phyloP scores from a whole-genome alignment of 2,329 filamentous ascomycete genomes.

The Teratosphaeria viscida region DNA sequence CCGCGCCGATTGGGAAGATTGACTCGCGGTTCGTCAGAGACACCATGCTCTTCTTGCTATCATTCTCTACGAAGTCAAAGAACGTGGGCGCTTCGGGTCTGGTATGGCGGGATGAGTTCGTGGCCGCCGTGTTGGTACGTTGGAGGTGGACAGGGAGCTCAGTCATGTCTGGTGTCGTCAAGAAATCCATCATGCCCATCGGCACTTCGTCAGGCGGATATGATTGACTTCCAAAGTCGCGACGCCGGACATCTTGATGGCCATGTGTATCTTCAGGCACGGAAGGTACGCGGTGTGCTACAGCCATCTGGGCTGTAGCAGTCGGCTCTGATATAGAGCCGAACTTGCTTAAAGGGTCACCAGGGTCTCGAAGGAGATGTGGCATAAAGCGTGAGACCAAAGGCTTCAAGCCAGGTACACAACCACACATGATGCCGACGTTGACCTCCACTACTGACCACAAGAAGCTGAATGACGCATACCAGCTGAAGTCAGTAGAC shows the following conservation, averaged over 20 bases:
- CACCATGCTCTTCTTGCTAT: conserved; percentile 59
- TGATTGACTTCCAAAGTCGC: conserved; percentile 14
- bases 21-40: conserved; percentile 53
- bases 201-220: conserved; percentile 7
- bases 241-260: conserved; percentile 12
- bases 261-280: conserved; percentile 6
- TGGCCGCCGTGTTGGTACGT: conserved; percentile 29
- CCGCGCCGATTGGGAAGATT: conserved; percentile 60
- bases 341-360: conserved; percentile 25
- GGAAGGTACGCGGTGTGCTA: conserved; percentile 18
- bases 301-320: conserved; percentile 11
- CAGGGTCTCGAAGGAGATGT: conserved; percentile 43
- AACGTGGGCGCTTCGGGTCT: conserved; percentile 40
- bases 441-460: conserved; percentile 92
- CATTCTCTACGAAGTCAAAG: conserved; percentile 69
- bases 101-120: conserved; percentile 29
- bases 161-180: conserved; percentile 38
- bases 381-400: conserved; percentile 57
- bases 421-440: conserved; percentile 78
- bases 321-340: conserved; percentile 13
- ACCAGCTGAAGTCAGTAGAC: conserved; percentile 49
- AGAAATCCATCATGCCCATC: conserved; percentile 43
- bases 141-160: conserved; percentile 20
- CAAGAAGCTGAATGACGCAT: conserved; percentile 77
- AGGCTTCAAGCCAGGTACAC: conserved; percentile 85